Base-by-base conservation (phyloP, 139 green algal genomes). In the Gonium pectorale region DNA sequence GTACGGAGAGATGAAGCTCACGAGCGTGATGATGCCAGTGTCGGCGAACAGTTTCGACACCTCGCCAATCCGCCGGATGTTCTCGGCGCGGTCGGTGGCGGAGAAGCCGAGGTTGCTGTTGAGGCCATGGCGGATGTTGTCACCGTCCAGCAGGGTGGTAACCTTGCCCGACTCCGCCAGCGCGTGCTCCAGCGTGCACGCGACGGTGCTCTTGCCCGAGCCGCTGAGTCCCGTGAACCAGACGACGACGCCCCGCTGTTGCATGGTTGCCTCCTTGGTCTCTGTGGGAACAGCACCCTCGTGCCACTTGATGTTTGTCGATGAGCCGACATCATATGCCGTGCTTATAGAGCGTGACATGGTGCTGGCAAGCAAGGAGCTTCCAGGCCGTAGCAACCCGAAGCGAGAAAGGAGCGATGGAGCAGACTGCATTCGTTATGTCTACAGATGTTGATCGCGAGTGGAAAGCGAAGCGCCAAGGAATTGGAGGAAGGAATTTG, bases 1-100 rank as follows among this genome's bases (percentile, higher is more conserved):
- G 87, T 99, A 99, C 38, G 97, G 97, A 6, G 95, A 98, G 72
- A 99, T 99, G 89, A 99, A 98, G 89, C 89, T 94, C 19, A 97
- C 95, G 0, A 99, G 86, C 0, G 96, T 98, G 79, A 99, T 95
- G 33, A 98, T 59, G 26, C 96, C 96, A 17, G 92, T 88, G 70
- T 98, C 95, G 9, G 95, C 92, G 66, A 98, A 96, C 31, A 99
- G 93, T 90, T 98, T 98, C 43, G 93, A 91, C 0, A 98, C 97
- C 92, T 99, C 96, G 37, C 96, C 94, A 46, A 98, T 96, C 49
- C 97, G 90, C 3, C 97, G 91, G 80, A 99, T 98, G 92, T 99
- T 99, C 87, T 99, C 97, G 64, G 95, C 90, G 40, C 97, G 89
- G 77, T 98, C 96, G 66, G 77, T 82, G 24, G 93, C 63, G 0